Base-by-base conservation (phyloP, 352 stramenopile genomes). In the Pythium plurisporium region DNA sequence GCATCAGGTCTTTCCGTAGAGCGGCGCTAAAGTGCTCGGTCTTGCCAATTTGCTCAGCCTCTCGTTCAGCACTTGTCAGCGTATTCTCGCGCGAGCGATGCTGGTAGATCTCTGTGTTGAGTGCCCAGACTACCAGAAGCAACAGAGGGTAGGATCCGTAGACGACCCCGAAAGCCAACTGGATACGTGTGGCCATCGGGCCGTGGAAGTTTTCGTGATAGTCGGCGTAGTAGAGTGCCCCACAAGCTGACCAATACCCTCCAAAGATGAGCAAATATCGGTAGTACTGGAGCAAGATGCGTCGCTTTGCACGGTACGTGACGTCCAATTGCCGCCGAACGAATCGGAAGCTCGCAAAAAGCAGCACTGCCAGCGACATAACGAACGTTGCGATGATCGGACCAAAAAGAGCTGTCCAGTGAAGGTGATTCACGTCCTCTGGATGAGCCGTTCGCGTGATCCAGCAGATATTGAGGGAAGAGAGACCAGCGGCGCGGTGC, bases 331-430 rank as follows among this genome's bases (percentile, higher is more conserved):
- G 84, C 11, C 84, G 80, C n/a, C 82, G 65, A 23, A 85, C 84
- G 44, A 94, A 94, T 36, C 84, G 84, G 54, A 94, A 90, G 52
- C 78, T 94, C 20, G 84, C 84, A 41, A 94, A 91, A 4, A 94
- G 63, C 31, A 92, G 69, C 49, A 92, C 84, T 4, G 65, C 67
- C 19, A 91, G 69, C 20, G 82, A 94, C 20, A 89, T 25, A 19
- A 69, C 59, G 46, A 79, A 89, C 36, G 73, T 86, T 19, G 19
- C 57, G 2, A 76, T 55, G 36, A 94, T 69, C 9, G 72, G 50
- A 15, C 61, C 75, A 50, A 87, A 94, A 11, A 91, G 50, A 27
- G 81, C 70, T 36, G 83, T 36, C 84, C 82, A 92, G 44, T 87
- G 86, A 27, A 70, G 68, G 7, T 69, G 55, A 38, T 92, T 94